phyloP scores from a whole-genome alignment of 163 green algal genomes.

The Scenedesmus sp. region DNA sequence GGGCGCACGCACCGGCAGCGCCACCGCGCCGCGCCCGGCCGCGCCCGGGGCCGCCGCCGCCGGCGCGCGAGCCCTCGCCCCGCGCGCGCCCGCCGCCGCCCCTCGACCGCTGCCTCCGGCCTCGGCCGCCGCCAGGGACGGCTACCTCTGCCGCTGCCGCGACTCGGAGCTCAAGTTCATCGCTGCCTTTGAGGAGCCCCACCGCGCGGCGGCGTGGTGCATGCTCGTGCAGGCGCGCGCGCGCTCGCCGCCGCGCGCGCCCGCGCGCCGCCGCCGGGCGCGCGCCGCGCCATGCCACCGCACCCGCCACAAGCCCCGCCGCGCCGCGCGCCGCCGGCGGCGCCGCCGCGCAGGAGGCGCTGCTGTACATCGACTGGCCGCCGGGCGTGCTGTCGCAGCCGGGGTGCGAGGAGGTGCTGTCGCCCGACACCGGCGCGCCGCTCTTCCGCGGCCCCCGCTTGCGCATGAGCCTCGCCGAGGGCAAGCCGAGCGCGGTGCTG shows the following conservation, averaged over 20 bases:
- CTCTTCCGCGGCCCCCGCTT: constrained; percentile 32
- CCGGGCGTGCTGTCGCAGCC: background rate
- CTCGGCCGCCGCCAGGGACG: no score
- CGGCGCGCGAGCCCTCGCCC: no score
- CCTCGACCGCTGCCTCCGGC: no score
- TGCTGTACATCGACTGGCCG: constrained; percentile 27
- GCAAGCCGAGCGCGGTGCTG: constrained; percentile 47
- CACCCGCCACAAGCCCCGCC: no score
- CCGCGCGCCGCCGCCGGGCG: background rate
- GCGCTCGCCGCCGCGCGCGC: no score
- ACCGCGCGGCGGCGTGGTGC: constrained; percentile 52
- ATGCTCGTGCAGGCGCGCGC: constrained; percentile 51
- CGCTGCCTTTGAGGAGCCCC: constrained; percentile 49
- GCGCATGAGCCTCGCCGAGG: constrained; percentile 47
- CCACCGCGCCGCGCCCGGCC: no score
- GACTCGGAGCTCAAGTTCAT: constrained; percentile 53
- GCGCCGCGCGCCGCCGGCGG: background rate
- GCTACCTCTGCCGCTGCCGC: constrained; percentile 54
- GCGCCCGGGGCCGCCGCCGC: no score
- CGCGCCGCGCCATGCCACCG: background rate
- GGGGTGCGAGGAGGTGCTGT: background rate
- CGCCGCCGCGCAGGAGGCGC: constrained; percentile 7
- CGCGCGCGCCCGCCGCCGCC: no score
- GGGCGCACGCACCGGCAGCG: no score
- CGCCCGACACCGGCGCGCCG: background rate